Evolutionary conservation across 805 yeast species (phyloP).

Genomic region (Candida methanosorbosa): DNA sequence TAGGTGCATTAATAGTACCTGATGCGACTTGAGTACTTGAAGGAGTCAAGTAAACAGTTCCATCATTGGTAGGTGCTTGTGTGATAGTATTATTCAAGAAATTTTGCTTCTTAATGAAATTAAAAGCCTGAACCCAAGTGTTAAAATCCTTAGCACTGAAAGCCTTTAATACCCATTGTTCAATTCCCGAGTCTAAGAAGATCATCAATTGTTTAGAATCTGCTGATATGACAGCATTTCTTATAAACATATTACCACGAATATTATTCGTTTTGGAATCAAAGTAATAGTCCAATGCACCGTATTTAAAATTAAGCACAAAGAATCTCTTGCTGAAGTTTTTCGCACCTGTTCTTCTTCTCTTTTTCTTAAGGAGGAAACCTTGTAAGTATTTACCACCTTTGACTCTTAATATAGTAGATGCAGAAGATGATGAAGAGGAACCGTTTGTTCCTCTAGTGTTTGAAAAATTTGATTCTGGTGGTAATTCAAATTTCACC

Average conservation of each 20-base stretch:
- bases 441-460: conserved; percentile 7
- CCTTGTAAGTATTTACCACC: conserved; percentile 76
- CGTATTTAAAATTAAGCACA: conserved; percentile 71
- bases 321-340: conserved; percentile 84
- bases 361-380: conserved; percentile 57
- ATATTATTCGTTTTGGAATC: conserved; percentile 63
- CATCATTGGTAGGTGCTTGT: too few species aligned
- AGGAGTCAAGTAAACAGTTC: too few species aligned
- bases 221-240: conserved; percentile 75
- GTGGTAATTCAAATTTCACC: conserved; percentile 20
- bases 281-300: conserved; percentile 73
- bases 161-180: conserved; percentile 83
- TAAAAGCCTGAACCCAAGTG: conserved; percentile 77
- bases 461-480: conserved; percentile 14
- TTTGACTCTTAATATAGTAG: conserved; percentile 30
- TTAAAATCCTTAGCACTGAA: conserved; percentile 55
- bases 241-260: conserved; percentile 89
- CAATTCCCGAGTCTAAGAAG: conserved; percentile 89
- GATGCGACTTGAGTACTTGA: background rate
- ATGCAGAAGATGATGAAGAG: background rate
- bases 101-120: conserved; percentile 31
- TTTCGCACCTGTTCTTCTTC: conserved; percentile 72
- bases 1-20: too few species aligned
- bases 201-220: conserved; percentile 59
- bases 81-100: conserved; percentile 1